A percentile compares a stretch with the other conserved stretches of the same genome.
Conservation (phyloP, 345 rosid species). For the Capsella bursapastoris region DNA sequence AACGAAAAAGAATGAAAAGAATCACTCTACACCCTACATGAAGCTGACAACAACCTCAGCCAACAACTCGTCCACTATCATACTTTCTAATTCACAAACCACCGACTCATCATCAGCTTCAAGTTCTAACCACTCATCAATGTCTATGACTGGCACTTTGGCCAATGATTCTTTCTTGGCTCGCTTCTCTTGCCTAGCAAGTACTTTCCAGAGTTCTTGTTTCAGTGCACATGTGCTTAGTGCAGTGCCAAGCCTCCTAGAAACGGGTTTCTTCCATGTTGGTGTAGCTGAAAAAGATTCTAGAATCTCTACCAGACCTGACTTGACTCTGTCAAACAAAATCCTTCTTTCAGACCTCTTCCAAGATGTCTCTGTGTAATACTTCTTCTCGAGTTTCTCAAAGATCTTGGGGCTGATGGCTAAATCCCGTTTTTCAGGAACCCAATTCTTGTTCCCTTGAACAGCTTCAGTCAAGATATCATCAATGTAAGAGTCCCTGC, state of each 20-base stretch:
- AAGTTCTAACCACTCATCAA: conserved; percentile 62
- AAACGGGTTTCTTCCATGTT: conserved; percentile 54
- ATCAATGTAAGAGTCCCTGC: conserved; percentile 66
- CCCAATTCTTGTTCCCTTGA: conserved; percentile 38
- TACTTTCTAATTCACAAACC: conserved; percentile 67
- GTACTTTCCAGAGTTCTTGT: conserved; percentile 61
- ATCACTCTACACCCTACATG: conserved; percentile 42
- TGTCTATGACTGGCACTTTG: conserved; percentile 44
- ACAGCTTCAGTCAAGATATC: conserved; percentile 71
- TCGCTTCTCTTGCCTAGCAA: conserved; percentile 54
- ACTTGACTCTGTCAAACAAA: conserved; percentile 70
- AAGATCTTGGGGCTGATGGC: conserved; percentile 55
- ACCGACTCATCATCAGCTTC: conserved; percentile 61
- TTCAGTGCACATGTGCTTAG: conserved; percentile 38
- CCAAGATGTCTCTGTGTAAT: conserved; percentile 66
- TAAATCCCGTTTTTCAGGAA: conserved; percentile 36
- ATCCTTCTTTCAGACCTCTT: conserved; percentile 73
- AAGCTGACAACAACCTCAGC: conserved; percentile 58
- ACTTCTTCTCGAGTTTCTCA: conserved; percentile 79
- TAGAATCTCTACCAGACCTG: conserved; percentile 53
- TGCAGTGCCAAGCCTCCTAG: conserved; percentile 48
- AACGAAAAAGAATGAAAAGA: conserved; percentile 33
- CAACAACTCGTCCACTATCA: conserved; percentile 70
- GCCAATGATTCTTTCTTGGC: conserved; percentile 49
- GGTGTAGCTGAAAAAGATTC: conserved; percentile 50